Conservation (phyloP, 805 yeast species). For the Pichia sporocuriosa region DNA sequence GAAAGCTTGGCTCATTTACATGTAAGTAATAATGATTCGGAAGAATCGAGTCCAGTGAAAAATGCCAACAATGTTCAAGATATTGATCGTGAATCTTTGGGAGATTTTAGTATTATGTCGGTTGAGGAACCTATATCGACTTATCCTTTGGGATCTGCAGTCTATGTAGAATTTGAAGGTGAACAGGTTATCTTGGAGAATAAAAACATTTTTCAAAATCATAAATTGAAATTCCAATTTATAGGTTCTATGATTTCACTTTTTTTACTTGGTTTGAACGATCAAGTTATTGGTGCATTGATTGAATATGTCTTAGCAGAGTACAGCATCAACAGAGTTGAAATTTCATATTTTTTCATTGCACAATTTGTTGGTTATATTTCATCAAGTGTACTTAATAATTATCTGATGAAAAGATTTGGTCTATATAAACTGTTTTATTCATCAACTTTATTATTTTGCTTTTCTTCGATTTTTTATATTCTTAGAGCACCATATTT, state of each 20-base stretch:
- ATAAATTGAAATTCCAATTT: constrained; percentile 38
- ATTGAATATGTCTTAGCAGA: constrained; percentile 44
- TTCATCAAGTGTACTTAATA: constrained; percentile 43
- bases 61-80: too few species aligned
- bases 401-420: constrained; percentile 31
- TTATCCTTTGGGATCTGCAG: neutral
- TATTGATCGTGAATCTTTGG: too few species aligned
- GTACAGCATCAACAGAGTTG: constrained; percentile 42
- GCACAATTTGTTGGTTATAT: constrained; percentile 51
- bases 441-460: constrained; percentile 11
- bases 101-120: too few species aligned
- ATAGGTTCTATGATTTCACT: constrained; percentile 34
- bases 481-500: constrained; percentile 36
- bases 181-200: constrained; percentile 31
- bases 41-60: too few species aligned
- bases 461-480: constrained; percentile 23
- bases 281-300: constrained; percentile 55
- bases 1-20: neutral
- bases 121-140: constrained; percentile 5
- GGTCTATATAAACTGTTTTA: constrained; percentile 47
- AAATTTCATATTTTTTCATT: constrained; percentile 44
- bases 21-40: too few species aligned
- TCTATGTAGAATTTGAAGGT: constrained; percentile 14
- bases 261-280: constrained; percentile 47
- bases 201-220: constrained; percentile 33